phyloP scores from a whole-genome alignment of 75 land plant genomes.

The Sequoiadendron giganteum region DNA sequence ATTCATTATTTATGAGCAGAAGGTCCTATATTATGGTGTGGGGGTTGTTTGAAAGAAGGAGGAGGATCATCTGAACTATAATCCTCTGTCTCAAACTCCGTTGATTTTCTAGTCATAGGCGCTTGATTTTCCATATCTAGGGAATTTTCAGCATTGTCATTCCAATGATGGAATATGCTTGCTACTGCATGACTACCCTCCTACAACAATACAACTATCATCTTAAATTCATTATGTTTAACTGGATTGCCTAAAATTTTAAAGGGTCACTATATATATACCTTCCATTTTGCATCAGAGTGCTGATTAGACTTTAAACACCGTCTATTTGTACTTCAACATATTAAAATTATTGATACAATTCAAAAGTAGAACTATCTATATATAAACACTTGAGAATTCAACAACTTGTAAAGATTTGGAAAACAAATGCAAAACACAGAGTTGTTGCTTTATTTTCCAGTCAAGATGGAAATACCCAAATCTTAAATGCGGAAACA shows the following conservation, averaged over 20 bases:
- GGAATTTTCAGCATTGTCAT: not conserved
- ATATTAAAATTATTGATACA: no score
- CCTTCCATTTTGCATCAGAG: not conserved
- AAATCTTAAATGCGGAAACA: no score
- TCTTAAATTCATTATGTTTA: not conserved
- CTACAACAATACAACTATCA: not conserved
- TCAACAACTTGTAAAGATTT: no score
- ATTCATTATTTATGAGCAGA: no score
- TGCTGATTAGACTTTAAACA: not conserved
- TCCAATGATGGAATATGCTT: not conserved
- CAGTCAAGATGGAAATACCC: no score
- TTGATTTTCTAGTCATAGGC: not conserved
- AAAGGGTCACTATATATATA: not conserved
- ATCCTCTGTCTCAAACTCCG: not conserved
- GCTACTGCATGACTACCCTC: not conserved
- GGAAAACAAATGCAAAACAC: no score
- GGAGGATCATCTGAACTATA: not conserved
- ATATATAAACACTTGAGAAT: no score
- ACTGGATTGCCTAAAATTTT: not conserved
- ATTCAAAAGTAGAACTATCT: no score
- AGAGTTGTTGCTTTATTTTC: no score
- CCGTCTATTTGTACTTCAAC: not conserved
- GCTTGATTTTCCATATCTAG: not conserved
- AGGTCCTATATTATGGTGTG: not conserved
- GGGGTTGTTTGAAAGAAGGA: conserved; percentile 3